phyloP scores from a whole-genome alignment of 129 eudicot species.

The Flaveria brownii region DNA sequence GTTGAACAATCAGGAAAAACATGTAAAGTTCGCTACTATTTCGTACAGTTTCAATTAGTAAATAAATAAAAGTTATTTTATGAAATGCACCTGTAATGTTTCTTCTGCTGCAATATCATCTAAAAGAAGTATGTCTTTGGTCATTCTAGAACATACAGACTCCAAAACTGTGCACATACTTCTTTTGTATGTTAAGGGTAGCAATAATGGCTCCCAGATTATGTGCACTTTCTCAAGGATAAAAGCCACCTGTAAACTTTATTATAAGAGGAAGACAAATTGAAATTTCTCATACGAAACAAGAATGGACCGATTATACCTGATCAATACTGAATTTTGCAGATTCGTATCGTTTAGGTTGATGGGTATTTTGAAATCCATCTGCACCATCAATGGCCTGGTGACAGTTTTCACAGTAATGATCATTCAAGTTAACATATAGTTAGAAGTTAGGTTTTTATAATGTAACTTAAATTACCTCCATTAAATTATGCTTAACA shows the following conservation, averaged over 20 bases:
- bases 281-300: conserved; percentile 11
- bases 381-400: conserved; percentile 93
- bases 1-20: not conserved
- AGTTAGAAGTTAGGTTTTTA: not conserved
- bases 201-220: conserved; percentile 85
- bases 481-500: conserved; percentile 65
- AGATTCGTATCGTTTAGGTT: conserved; percentile 67
- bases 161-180: conserved; percentile 70
- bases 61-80: not conserved
- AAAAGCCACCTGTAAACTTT: conserved; percentile 66
- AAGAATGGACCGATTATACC: conserved; percentile 39
- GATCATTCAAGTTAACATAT: not conserved
- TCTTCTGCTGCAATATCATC: conserved; percentile 99
- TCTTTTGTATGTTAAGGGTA: conserved; percentile 66
- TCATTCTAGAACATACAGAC: conserved; percentile 68
- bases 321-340: conserved; percentile 89
- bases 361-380: conserved; percentile 97
- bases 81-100: conserved; percentile 67
- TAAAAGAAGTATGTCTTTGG: conserved; percentile 82
- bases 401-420: conserved; percentile 30
- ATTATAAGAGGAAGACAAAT: not conserved
- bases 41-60: not conserved
- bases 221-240: conserved; percentile 92
- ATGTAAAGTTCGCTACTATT: not conserved
- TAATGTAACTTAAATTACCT: conserved; percentile 43